These are phyloP conservation scores for Cladophialophora exuberans DNA, from an alignment of 2,329 filamentous ascomycete genomes.

Conservation along the genomic window DNA sequence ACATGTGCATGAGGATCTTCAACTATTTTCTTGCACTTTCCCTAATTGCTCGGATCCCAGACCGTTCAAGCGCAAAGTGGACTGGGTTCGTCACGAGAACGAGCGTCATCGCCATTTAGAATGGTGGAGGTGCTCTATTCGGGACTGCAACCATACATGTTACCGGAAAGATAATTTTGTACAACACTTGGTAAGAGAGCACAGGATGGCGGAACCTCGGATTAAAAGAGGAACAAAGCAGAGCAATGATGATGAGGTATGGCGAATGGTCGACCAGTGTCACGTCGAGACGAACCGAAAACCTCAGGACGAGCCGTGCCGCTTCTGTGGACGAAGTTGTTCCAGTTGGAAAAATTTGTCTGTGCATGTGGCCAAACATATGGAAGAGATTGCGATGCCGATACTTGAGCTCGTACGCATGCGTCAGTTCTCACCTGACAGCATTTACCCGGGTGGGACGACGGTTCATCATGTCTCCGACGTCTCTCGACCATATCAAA, in stretches of 20 bases:
- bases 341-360: slow-evolving; percentile 90
- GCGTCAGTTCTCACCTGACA: slow-evolving; percentile 53
- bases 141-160: slow-evolving; percentile 80
- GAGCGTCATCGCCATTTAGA: slow-evolving; percentile 87
- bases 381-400: slow-evolving; percentile 88
- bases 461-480: too few species aligned
- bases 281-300: slow-evolving; percentile 68
- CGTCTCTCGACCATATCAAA: too few species aligned
- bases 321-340: slow-evolving; percentile 82
- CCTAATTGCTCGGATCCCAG: slow-evolving; percentile 80
- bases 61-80: slow-evolving; percentile 92
- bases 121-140: slow-evolving; percentile 84
- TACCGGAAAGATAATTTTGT: slow-evolving; percentile 91
- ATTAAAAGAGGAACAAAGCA: slow-evolving; percentile 65
- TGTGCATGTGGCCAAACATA: slow-evolving; percentile 90
- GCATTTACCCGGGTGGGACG: too few species aligned
- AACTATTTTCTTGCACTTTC: slow-evolving; percentile 93
- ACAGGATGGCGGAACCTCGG: slow-evolving; percentile 83
- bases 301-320: slow-evolving; percentile 77
- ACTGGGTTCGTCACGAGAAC: slow-evolving; percentile 94
- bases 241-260: slow-evolving; percentile 64
- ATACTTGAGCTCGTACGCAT: slow-evolving; percentile 61
- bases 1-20: slow-evolving; percentile 90
- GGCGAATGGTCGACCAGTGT: slow-evolving; percentile 77
- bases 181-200: slow-evolving; percentile 88